Conservation (phyloP, 306 rosid genomes). For the Neltuma alba region DNA sequence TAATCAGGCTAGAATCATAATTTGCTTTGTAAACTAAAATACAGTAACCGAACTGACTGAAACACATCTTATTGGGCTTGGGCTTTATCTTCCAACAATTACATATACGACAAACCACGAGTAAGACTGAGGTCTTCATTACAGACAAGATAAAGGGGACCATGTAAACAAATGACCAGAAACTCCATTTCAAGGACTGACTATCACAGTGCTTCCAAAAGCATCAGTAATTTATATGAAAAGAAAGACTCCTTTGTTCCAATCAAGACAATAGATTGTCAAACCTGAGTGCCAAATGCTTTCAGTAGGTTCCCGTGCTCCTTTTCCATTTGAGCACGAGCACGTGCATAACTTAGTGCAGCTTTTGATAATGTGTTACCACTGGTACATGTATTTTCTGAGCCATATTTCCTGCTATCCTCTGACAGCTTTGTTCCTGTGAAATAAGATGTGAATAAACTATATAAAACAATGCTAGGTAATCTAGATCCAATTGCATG, state of each 20-base stretch:
- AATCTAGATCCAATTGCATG: conserved; percentile 4
- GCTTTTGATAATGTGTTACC: conserved; percentile 83
- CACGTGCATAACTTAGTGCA: conserved; percentile 71
- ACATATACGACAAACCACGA: not conserved
- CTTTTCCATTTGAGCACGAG: conserved; percentile 94
- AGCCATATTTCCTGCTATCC: conserved; percentile 93
- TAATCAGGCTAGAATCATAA: too few species aligned
- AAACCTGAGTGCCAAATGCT: conserved; percentile 95
- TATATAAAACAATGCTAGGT: conserved; percentile 29
- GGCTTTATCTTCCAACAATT: too few species aligned
- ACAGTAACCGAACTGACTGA: too few species aligned
- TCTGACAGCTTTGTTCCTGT: conserved; percentile 93
- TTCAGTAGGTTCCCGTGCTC: conserved; percentile 84
- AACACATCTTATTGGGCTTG: too few species aligned
- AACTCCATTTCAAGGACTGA: not conserved
- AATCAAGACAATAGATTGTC: not conserved
- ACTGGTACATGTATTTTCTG: conserved; percentile 87
- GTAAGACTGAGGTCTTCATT: not conserved
- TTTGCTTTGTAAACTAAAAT: too few species aligned
- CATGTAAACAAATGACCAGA: not conserved
- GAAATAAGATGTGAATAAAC: conserved; percentile 29
- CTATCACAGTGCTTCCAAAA: not conserved
- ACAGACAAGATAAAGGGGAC: not conserved
- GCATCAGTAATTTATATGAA: not conserved
- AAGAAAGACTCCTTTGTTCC: not conserved